phyloP scores from a whole-genome alignment of 2,329 filamentous ascomycete genomes.

The Aspergillus proliferans region DNA sequence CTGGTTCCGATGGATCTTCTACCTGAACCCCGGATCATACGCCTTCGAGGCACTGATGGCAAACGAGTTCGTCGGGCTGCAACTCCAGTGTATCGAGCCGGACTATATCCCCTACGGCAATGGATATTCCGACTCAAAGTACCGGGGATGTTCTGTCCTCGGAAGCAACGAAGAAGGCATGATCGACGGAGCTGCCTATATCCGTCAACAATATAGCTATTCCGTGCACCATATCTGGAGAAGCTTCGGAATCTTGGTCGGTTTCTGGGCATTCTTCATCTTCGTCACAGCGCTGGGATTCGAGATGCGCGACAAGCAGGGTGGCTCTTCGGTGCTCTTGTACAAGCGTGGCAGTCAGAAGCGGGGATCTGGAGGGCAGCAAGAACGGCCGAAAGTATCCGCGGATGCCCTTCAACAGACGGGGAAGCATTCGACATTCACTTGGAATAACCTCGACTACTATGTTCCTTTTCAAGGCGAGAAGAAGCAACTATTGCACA shows the following conservation, averaged over 20 bases:
- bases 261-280: conserved; percentile 69
- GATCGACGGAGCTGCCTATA: conserved; percentile 50
- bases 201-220: conserved; percentile 49
- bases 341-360: conserved; percentile 28
- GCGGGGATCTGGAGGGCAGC: background rate
- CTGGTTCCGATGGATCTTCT: conserved; percentile 58
- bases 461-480: conserved; percentile 43
- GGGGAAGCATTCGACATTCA: conserved; percentile 63
- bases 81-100: conserved; percentile 49
- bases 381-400: conserved; percentile 1
- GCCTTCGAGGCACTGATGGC: conserved; percentile 61
- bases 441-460: conserved; percentile 79
- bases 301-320: conserved; percentile 47
- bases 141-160: conserved; percentile 26
- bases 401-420: conserved; percentile 39
- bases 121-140: conserved; percentile 30
- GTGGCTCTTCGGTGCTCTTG: conserved; percentile 26
- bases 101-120: conserved; percentile 42
- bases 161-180: conserved; percentile 23
- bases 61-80: conserved; percentile 59
- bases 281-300: conserved; percentile 67
- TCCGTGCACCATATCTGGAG: conserved; percentile 54
- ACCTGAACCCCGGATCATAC: conserved; percentile 60
- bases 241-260: conserved; percentile 72
- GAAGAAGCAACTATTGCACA: conserved; percentile 47